These are phyloP conservation scores for Yamadazyma olivae DNA, from an alignment of 805 yeast genomes.

Conservation along the genomic window DNA sequence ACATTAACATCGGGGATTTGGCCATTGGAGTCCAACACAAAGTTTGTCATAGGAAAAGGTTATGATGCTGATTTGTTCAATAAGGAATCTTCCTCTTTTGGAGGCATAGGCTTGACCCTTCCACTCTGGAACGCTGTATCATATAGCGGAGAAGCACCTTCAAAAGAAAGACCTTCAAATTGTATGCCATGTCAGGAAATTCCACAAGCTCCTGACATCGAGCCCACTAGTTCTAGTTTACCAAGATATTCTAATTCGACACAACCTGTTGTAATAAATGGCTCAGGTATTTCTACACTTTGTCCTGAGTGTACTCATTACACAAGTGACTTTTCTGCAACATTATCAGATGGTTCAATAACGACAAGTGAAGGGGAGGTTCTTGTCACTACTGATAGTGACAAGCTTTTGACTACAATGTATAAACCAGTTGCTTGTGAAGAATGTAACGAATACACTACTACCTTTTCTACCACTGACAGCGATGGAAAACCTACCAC, in stretches of 20 bases:
- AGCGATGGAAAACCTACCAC: slow-evolving; percentile 1
- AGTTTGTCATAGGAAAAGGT: slow-evolving; percentile 18
- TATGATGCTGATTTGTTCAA: slow-evolving; percentile 11
- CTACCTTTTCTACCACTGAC: slow-evolving; percentile 1
- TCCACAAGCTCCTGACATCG: slow-evolving; percentile 12
- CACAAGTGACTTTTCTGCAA: slow-evolving; percentile 7
- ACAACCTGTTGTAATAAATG: background rate
- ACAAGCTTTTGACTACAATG: slow-evolving; percentile 6
- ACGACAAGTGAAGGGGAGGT: slow-evolving; percentile 11
- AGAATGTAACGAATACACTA: slow-evolving; percentile 1
- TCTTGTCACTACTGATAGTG: slow-evolving; percentile 13
- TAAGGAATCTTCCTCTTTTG: slow-evolving; percentile 7
- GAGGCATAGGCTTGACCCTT: slow-evolving; percentile 11
- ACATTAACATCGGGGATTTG: slow-evolving; percentile 4
- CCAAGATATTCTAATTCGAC: too few species aligned
- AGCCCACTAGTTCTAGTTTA: background rate
- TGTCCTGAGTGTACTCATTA: background rate
- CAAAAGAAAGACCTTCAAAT: slow-evolving; percentile 10
- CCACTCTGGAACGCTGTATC: slow-evolving; percentile 10
- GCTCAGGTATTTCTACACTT: background rate
- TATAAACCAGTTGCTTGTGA: background rate
- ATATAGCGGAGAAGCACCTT: slow-evolving; percentile 13
- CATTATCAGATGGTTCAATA: slow-evolving; percentile 6
- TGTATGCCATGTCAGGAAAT: slow-evolving; percentile 13
- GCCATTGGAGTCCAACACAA: slow-evolving; percentile 1